Base-by-base conservation (phyloP, 1,284 basidiomycete genomes). In the Apiotrichum porosum region DNA sequence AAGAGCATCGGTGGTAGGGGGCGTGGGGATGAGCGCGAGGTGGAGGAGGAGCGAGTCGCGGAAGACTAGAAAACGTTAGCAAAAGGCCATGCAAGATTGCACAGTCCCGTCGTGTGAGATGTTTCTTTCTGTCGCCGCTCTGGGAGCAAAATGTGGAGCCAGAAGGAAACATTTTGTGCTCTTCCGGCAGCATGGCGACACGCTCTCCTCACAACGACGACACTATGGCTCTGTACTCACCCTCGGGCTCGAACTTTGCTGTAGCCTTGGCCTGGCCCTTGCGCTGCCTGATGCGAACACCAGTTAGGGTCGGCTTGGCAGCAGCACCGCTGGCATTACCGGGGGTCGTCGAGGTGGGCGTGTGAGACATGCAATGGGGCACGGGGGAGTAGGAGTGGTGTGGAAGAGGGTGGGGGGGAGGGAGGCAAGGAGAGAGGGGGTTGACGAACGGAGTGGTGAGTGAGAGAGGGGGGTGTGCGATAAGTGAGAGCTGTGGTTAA, bases 31-130 rank as follows among this genome's bases (percentile, higher is more conserved):
- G 38, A 87, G 84, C 76, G 92, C 88, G 54, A 97, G 83, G 68
- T 94, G 85, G 73, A 93, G 91, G 73, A 88, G 86, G 60, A 97
- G 84, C 60, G 91, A 85, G 76, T 97, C 93, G 76, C 92, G 83
- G 79, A 97, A 97, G 71, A 86, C 92, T 93, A 42, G 26, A 28
- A 12, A 1, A 24, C 8, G 15, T 13, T 4, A 38, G 44, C n/a
- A n/a, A n/a, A n/a, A n/a, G n/a, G n/a, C n/a, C n/a, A n/a, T n/a
- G n/a, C n/a, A n/a, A n/a, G n/a, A n/a, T n/a, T n/a, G n/a, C n/a
- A n/a, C n/a, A n/a, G n/a, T n/a, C n/a, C n/a, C n/a, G n/a, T n/a
- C n/a, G n/a, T n/a, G n/a, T n/a, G n/a, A n/a, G n/a, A n/a, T n/a
- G n/a, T n/a, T n/a, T n/a, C n/a, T n/a, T n/a, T n/a, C n/a, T n/a